Evolutionary conservation across 345 rosid genomes (phyloP), one percentile per base, ranked within the genome.

Genomic region (Rhizophora apiculata): DNA sequence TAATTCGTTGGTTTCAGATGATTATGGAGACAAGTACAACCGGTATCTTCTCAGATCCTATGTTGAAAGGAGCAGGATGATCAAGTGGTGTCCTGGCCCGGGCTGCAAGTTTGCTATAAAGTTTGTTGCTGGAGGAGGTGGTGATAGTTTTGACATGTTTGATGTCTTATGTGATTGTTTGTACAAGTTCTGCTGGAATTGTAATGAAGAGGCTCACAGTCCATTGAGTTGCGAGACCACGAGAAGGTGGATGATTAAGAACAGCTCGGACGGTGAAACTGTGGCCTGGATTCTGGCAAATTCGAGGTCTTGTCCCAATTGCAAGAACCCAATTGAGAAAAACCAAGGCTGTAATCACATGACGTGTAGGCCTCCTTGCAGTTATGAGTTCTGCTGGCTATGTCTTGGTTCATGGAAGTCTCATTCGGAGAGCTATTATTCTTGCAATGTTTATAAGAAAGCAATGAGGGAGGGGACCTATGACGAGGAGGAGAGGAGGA

Each of bases 311-410:
- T 93, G 98, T 79, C 98, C 98, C 1, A 87, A 80, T 76, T 93
- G 98, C 81, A 90, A 85, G 82, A 79, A 89, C 49, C 98, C 96
- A 37, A 90, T 92, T 76, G 96, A 92, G 76, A 92, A 92, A 79
- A 89, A 92, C 72, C 94, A 88, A 77, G 98, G 98, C 68, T 92
- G 98, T 77, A 92, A 88, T 94, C 98, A 92, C 48, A 89, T 92
- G 90, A 92, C 89, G 66, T 92, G 98, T 74, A 85, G 92, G 0
- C 96, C 91, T 10, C 97, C 96, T 74, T 92, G 97, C 78, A 84
- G 84, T 85, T 92, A 82, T 83, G 94, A 92, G 69, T 92, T 92
- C 81, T 92, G 98, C 80, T 92, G 97, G 96, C 84, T 85, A 30
- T 89, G 96, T 73, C 90, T 87, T 76, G 90, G 92, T 66, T 83